phyloP scores from a whole-genome alignment of 805 yeast species.

The Candida khao-thaluensis region DNA sequence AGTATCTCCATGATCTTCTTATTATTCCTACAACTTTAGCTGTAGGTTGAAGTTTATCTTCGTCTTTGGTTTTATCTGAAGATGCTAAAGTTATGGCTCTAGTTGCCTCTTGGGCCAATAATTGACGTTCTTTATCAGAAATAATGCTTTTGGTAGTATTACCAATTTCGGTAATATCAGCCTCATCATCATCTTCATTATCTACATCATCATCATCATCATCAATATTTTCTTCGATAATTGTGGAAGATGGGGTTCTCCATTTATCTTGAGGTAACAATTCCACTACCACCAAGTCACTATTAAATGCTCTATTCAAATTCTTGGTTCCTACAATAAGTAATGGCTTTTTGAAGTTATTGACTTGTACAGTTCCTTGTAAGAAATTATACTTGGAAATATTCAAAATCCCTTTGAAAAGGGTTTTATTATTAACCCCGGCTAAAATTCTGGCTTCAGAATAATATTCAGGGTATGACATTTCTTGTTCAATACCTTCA shows the following conservation, averaged over 20 bases:
- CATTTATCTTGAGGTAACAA: slow-evolving; percentile 81
- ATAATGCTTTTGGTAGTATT: slow-evolving; percentile 29
- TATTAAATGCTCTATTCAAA: slow-evolving; percentile 86
- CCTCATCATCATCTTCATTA: slow-evolving; percentile 11
- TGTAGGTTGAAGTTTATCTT: slow-evolving; percentile 74
- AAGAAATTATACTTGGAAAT: slow-evolving; percentile 84
- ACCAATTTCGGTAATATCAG: neutral
- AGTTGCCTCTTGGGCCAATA: slow-evolving; percentile 76
- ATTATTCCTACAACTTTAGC: slow-evolving; percentile 86
- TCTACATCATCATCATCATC: slow-evolving; percentile 54
- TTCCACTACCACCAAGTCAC: slow-evolving; percentile 90
- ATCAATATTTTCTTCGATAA: slow-evolving; percentile 71
- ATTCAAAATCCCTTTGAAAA: slow-evolving; percentile 80
- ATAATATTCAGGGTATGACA: slow-evolving; percentile 73
- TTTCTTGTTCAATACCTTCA: slow-evolving; percentile 41
- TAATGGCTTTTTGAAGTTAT: slow-evolving; percentile 77
- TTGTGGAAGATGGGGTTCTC: slow-evolving; percentile 80
- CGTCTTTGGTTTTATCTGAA: slow-evolving; percentile 28
- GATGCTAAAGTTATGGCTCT: slow-evolving; percentile 52
- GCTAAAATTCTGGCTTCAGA: slow-evolving; percentile 82
- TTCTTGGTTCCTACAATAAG: slow-evolving; percentile 79
- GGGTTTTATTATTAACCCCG: slow-evolving; percentile 82
- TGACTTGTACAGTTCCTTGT: slow-evolving; percentile 77
- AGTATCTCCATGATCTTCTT: slow-evolving; percentile 92
- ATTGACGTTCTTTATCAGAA: slow-evolving; percentile 67